These are phyloP conservation scores for Picochlorum sp. DNA, from an alignment of 139 green algal species.

Conservation along the genomic window DNA sequence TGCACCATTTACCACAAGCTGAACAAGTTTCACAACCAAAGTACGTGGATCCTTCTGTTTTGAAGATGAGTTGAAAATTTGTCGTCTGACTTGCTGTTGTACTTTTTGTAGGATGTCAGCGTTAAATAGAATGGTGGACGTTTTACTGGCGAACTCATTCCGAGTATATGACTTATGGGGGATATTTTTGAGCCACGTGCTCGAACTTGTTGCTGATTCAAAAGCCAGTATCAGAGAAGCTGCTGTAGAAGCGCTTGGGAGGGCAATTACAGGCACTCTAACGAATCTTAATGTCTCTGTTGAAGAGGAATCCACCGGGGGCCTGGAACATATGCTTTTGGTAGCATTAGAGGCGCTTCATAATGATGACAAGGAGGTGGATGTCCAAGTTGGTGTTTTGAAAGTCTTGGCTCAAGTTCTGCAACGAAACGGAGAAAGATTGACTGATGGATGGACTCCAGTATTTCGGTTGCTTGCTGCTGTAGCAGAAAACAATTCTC, in stretches of 20 bases:
- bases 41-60: constrained; percentile 11
- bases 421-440: constrained; percentile 59
- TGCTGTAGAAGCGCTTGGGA: constrained; percentile 58
- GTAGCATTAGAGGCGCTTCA: constrained; percentile 62
- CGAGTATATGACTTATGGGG: constrained; percentile 66
- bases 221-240: constrained; percentile 35
- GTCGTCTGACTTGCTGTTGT: background rate
- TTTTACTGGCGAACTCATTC: constrained; percentile 54
- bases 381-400: constrained; percentile 63
- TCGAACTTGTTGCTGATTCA: constrained; percentile 50
- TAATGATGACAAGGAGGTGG: constrained; percentile 42
- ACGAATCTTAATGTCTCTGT: constrained; percentile 14
- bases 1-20: constrained; percentile 24
- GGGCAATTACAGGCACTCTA: constrained; percentile 48
- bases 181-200: constrained; percentile 65
- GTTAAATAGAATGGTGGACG: constrained; percentile 64
- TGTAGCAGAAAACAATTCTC: constrained; percentile 46
- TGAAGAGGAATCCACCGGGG: constrained; percentile 18
- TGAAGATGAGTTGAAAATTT: constrained; percentile 1
- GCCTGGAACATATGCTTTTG: constrained; percentile 72
- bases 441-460: constrained; percentile 67
- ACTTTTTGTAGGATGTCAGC: constrained; percentile 39
- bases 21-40: constrained; percentile 22
- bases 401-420: constrained; percentile 59
- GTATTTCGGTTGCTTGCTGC: constrained; percentile 64